These are phyloP conservation scores for Hyphopichia khmerensis DNA, from an alignment of 1,139 yeast species.

Conservation along the genomic window DNA sequence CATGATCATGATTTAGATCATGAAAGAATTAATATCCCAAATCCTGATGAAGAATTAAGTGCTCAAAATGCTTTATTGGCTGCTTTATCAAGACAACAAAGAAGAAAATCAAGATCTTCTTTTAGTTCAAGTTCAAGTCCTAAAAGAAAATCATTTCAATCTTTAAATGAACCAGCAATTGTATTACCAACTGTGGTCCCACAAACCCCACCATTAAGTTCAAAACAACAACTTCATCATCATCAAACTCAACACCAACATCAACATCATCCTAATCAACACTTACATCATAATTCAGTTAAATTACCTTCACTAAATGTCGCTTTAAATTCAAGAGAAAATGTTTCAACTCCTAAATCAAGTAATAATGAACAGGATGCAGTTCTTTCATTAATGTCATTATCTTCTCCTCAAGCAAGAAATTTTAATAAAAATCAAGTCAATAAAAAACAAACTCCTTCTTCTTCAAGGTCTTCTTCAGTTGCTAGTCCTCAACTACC, in stretches of 20 bases:
- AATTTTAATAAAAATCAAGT: conserved; percentile 33
- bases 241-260: too few species aligned
- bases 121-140: conserved; percentile 9
- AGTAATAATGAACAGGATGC: conserved; percentile 41
- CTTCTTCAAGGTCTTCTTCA: conserved; percentile 20
- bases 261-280: too few species aligned
- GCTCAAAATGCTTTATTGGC: conserved; percentile 47
- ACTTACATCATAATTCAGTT: conserved; percentile 9
- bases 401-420: conserved; percentile 41
- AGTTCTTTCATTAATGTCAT: conserved; percentile 43
- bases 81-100: conserved; percentile 32
- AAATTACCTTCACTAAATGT: conserved; percentile 35
- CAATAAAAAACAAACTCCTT: conserved; percentile 15
- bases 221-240: not conserved
- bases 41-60: conserved; percentile 41
- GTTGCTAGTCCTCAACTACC: conserved; percentile 18
- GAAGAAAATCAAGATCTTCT: conserved; percentile 19
- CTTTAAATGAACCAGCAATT: conserved; percentile 2
- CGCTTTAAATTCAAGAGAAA: conserved; percentile 14
- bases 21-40: conserved; percentile 18
- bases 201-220: not conserved
- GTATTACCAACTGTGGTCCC: not conserved
- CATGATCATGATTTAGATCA: not conserved
- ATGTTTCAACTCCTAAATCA: not conserved
- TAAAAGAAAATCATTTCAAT: conserved; percentile 1